phyloP scores from a whole-genome alignment of 75 land plant species.

The Sequoia sempervirens region DNA sequence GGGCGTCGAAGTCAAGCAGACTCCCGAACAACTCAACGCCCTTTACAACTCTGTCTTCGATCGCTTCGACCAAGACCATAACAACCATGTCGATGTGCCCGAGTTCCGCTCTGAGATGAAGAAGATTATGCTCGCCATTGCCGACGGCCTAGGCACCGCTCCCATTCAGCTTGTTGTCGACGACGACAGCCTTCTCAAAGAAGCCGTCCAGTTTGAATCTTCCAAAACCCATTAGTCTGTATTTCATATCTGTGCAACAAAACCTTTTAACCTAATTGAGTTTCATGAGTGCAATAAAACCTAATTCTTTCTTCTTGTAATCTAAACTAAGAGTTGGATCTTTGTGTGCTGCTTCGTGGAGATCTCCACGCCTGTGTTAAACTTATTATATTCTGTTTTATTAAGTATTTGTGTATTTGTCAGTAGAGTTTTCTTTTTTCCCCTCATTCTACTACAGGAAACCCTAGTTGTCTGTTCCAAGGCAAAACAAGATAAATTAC shows the following conservation, averaged over 20 bases:
- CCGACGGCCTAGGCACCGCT: slow-evolving; percentile 59
- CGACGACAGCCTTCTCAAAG: slow-evolving; percentile 45
- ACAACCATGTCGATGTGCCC: slow-evolving; percentile 46
- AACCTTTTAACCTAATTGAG: not conserved
- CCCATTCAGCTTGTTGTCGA: slow-evolving; percentile 69
- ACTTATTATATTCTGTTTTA: too few relatives aligned
- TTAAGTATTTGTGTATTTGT: too few relatives aligned
- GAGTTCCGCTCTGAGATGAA: slow-evolving; percentile 59
- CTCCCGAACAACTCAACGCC: slow-evolving; percentile 54
- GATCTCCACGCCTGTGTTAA: too few relatives aligned
- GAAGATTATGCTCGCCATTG: slow-evolving; percentile 71
- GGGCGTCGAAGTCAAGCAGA: slow-evolving; percentile 43
- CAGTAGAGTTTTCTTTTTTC: too few relatives aligned
- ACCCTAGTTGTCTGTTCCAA: too few relatives aligned
- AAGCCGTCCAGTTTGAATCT: slow-evolving; percentile 55
- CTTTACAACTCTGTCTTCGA: slow-evolving; percentile 75
- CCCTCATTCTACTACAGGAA: too few relatives aligned
- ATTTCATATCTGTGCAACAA: not conserved
- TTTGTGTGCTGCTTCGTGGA: too few relatives aligned
- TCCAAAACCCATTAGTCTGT: slow-evolving; percentile 9
- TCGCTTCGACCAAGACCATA: slow-evolving; percentile 55
- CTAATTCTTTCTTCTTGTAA: not conserved
- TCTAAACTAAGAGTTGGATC: too few relatives aligned
- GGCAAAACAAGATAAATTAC: too few relatives aligned
- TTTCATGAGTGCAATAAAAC: not conserved